Evolutionary conservation across 306 rosid genomes (phyloP).

Genomic region (Elaeagnus macrophylla): DNA sequence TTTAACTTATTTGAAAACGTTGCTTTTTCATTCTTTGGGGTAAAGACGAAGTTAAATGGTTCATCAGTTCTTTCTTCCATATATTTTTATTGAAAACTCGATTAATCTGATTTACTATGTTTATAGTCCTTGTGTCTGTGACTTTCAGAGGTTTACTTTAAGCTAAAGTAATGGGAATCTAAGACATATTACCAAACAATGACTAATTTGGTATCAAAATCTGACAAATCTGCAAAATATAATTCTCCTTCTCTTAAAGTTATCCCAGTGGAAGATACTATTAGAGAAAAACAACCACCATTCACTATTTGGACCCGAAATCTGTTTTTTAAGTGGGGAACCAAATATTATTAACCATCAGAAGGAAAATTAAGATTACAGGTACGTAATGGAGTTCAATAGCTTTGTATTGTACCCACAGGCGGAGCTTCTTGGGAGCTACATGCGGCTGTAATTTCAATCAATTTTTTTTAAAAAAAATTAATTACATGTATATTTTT

Average conservation of each 20-base stretch:
- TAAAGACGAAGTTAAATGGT: slow-evolving; percentile 53
- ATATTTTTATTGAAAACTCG: slow-evolving; percentile 1
- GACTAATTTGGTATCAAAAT: slow-evolving; percentile 1
- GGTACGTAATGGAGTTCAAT: no score
- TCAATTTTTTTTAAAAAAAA: no score
- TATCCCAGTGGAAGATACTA: slow-evolving; percentile 17
- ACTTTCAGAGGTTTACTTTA: slow-evolving; percentile 38
- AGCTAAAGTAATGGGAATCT: slow-evolving; percentile 53
- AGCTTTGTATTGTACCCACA: no score
- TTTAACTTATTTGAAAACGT: slow-evolving; percentile 38
- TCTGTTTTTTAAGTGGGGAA: not conserved
- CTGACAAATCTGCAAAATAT: slow-evolving; percentile 14
- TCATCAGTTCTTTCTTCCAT: slow-evolving; percentile 25
- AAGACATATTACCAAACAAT: slow-evolving; percentile 53
- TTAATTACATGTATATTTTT: no score
- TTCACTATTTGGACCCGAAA: slow-evolving; percentile 7
- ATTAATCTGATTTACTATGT: slow-evolving; percentile 12
- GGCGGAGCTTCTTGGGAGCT: no score
- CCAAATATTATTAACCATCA: not conserved
- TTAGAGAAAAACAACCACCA: slow-evolving; percentile 11
- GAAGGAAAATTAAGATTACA: no score
- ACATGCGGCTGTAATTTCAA: no score
- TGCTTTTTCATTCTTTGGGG: slow-evolving; percentile 54
- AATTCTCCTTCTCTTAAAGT: slow-evolving; percentile 18
- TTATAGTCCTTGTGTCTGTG: slow-evolving; percentile 23